These are phyloP conservation scores for Taphrina populina DNA, from an alignment of 1,139 yeast species.

Conservation along the genomic window DNA sequence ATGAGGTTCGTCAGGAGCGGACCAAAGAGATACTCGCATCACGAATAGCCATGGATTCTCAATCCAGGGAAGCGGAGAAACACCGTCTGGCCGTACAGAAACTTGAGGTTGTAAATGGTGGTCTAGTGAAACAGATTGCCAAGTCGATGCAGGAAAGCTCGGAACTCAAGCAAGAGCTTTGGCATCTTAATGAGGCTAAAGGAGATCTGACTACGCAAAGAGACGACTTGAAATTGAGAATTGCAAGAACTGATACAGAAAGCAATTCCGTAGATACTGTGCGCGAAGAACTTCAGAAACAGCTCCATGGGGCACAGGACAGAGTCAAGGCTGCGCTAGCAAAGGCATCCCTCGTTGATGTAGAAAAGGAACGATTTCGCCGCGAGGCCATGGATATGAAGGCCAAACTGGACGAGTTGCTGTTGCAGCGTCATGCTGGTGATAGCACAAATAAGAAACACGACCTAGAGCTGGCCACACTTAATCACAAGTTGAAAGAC, in stretches of 20 bases:
- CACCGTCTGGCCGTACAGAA: slow-evolving; percentile 23
- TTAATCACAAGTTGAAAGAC: neutral
- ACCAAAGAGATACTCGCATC: neutral
- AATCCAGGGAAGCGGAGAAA: slow-evolving; percentile 14
- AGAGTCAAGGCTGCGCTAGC: slow-evolving; percentile 11
- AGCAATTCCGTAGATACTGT: slow-evolving; percentile 20
- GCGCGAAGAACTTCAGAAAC: slow-evolving; percentile 16
- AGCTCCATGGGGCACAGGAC: slow-evolving; percentile 29
- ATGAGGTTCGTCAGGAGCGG: slow-evolving; percentile 2
- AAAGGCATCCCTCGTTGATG: slow-evolving; percentile 27
- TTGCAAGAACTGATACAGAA: slow-evolving; percentile 23
- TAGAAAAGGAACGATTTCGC: slow-evolving; percentile 30
- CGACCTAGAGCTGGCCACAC: slow-evolving; percentile 9
- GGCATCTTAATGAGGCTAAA: slow-evolving; percentile 14
- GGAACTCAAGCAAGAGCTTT: slow-evolving; percentile 31
- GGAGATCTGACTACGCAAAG: slow-evolving; percentile 10
- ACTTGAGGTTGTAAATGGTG: slow-evolving; percentile 28
- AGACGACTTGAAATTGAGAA: slow-evolving; percentile 10
- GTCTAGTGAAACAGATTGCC: slow-evolving; percentile 30
- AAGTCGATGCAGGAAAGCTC: slow-evolving; percentile 28
- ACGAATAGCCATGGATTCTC: slow-evolving; percentile 2
- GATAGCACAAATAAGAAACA: neutral
- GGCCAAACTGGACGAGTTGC: slow-evolving; percentile 20
- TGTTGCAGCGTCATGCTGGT: slow-evolving; percentile 15
- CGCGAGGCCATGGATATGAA: slow-evolving; percentile 27